Conservation (phyloP, 2,329 filamentous ascomycete genomes). For the Colletotrichum camelliae region DNA sequence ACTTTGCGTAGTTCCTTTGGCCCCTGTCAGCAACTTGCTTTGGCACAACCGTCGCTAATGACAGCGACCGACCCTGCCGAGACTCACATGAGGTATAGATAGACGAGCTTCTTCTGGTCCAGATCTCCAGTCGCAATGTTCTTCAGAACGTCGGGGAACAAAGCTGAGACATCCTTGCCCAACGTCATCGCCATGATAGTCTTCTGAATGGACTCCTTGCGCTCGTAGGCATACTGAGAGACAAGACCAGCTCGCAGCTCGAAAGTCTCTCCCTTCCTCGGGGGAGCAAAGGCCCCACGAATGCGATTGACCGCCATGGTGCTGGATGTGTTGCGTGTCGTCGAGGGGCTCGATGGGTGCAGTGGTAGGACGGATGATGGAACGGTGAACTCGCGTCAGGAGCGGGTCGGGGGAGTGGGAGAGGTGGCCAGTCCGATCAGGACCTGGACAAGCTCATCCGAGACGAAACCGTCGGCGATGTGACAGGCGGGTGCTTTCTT, state of each 20-base stretch:
- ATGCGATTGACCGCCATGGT: slow-evolving; percentile 96
- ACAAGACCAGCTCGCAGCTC: slow-evolving; percentile 94
- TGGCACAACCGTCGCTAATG: background rate
- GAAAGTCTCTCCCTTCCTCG: slow-evolving; percentile 97
- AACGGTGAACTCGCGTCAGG: background rate
- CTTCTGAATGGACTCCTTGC: slow-evolving; percentile 98
- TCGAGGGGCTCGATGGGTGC: slow-evolving; percentile 29
- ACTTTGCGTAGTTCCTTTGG: slow-evolving; percentile 96
- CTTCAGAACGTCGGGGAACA: slow-evolving; percentile 98
- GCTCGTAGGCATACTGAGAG: slow-evolving; percentile 98
- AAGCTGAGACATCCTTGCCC: slow-evolving; percentile 95
- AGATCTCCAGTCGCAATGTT: slow-evolving; percentile 95
- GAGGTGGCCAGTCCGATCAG: slow-evolving; percentile 18
- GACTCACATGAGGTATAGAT: slow-evolving; percentile 91
- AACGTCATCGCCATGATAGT: slow-evolving; percentile 99
- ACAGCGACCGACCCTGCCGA: background rate
- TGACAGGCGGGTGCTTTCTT: background rate
- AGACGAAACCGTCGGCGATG: background rate
- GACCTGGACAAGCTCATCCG: slow-evolving; percentile 18
- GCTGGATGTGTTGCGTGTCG: slow-evolving; percentile 25
- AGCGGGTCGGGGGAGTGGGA: background rate
- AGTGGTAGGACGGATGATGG: background rate
- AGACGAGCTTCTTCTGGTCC: slow-evolving; percentile 99
- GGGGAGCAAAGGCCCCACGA: slow-evolving; percentile 88
- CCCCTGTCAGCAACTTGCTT: slow-evolving; percentile 24